Evolutionary conservation across 1,139 yeast genomes (phyloP).

Genomic region (Eremothecium gossypii): DNA sequence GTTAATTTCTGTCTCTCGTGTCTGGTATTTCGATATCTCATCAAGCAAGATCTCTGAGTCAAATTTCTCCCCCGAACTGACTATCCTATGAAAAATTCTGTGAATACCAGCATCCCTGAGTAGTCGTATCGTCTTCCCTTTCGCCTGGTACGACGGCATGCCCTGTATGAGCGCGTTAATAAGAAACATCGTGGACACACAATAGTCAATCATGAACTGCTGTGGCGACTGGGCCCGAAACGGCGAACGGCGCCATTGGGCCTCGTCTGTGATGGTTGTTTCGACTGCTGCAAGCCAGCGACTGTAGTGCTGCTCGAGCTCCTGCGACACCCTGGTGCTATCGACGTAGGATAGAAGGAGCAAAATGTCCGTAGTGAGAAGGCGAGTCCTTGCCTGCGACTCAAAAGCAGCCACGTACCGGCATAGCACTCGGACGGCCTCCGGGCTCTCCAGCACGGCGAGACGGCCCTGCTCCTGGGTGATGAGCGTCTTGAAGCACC

Average conservation of each 20-base stretch:
- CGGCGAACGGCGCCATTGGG: background rate
- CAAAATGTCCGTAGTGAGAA: slow-evolving; percentile 19
- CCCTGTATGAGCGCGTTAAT: slow-evolving; percentile 23
- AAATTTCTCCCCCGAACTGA: slow-evolving; percentile 31
- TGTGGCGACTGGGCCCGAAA: slow-evolving; percentile 7
- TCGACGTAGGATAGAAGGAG: slow-evolving; percentile 16
- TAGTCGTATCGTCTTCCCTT: slow-evolving; percentile 11
- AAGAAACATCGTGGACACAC: slow-evolving; percentile 18
- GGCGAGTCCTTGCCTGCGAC: slow-evolving; percentile 13
- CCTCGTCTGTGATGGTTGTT: slow-evolving; percentile 2
- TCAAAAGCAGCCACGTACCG: slow-evolving; percentile 5
- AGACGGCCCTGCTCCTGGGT: slow-evolving; percentile 14
- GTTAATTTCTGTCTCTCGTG: slow-evolving; percentile 43
- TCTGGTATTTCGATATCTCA: slow-evolving; percentile 48
- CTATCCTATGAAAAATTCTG: slow-evolving; percentile 8
- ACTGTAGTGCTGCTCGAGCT: slow-evolving; percentile 2
- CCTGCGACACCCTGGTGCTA: slow-evolving; percentile 11
- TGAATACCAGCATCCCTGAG: slow-evolving; percentile 17
- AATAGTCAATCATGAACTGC: slow-evolving; percentile 12
- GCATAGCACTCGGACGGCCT: slow-evolving; percentile 13
- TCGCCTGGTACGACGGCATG: slow-evolving; percentile 14
- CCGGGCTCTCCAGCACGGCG: slow-evolving; percentile 9
- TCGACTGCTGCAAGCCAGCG: slow-evolving; percentile 6
- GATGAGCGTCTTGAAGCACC: slow-evolving; percentile 21
- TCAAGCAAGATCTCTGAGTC: slow-evolving; percentile 48